Evolutionary conservation across 306 rosid genomes (phyloP).

Genomic region (Vicia faba): DNA sequence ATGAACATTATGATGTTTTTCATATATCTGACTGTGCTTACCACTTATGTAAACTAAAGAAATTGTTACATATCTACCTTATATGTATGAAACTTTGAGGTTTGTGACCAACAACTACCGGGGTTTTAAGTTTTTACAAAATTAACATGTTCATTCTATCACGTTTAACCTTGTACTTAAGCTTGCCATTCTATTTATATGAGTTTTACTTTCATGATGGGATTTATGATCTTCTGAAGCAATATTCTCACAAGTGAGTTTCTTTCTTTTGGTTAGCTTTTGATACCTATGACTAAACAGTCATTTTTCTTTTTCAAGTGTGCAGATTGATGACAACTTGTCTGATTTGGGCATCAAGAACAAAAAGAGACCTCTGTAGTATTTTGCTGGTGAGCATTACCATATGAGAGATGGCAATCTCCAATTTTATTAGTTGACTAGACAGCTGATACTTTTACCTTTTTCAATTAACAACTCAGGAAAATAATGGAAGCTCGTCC

Average conservation of each 20-base stretch:
- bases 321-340: slow-evolving; percentile 57
- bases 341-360: slow-evolving; percentile 44
- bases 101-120: slow-evolving; percentile 18
- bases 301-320: slow-evolving; percentile 33
- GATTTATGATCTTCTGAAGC: slow-evolving; percentile 35
- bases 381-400: slow-evolving; percentile 51
- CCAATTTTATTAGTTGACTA: slow-evolving; percentile 31
- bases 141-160: slow-evolving; percentile 21
- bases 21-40: slow-evolving; percentile 15
- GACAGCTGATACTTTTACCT: slow-evolving; percentile 35
- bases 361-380: slow-evolving; percentile 40
- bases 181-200: slow-evolving; percentile 22
- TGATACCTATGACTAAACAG: slow-evolving; percentile 24
- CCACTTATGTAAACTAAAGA: slow-evolving; percentile 26
- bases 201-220: slow-evolving; percentile 18
- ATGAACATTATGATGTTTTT: neutral
- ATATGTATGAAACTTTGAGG: neutral
- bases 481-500: slow-evolving; percentile 78
- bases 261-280: slow-evolving; percentile 38
- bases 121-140: slow-evolving; percentile 25
- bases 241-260: slow-evolving; percentile 20
- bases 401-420: slow-evolving; percentile 22
- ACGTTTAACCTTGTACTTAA: slow-evolving; percentile 20
- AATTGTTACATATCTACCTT: slow-evolving; percentile 2
- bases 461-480: slow-evolving; percentile 48